phyloP scores from a whole-genome alignment of 805 yeast species.

The Candida fluviatilis region DNA sequence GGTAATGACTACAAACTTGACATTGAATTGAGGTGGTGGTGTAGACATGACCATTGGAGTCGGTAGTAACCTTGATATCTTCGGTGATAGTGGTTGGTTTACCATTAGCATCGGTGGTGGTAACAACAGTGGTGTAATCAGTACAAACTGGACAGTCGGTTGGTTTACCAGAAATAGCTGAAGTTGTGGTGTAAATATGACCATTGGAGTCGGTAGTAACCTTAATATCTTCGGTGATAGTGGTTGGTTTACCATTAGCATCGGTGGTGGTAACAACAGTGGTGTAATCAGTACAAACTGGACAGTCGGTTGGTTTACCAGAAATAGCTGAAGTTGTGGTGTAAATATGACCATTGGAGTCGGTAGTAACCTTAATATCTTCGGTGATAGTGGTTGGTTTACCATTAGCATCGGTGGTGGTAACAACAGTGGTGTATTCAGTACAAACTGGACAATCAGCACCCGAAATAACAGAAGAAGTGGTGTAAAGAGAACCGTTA shows the following conservation, averaged over 20 bases:
- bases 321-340: constrained; percentile 10
- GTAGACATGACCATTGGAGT: constrained; percentile 8
- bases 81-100: constrained; percentile 2
- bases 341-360: constrained; percentile 12
- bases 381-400: constrained; percentile 1
- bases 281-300: constrained; percentile 10
- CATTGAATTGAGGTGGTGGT: constrained; percentile 8
- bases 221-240: constrained; percentile 10
- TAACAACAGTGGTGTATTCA: not conserved
- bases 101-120: constrained; percentile 8
- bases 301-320: constrained; percentile 3
- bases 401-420: constrained; percentile 8
- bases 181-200: constrained; percentile 8
- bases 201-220: constrained; percentile 10
- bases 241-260: constrained; percentile 7
- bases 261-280: constrained; percentile 7
- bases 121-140: not conserved
- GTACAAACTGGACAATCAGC: constrained; percentile 3
- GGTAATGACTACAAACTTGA: constrained; percentile 1
- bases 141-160: constrained; percentile 2
- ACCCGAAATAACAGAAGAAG: constrained; percentile 9
- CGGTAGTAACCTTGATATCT: constrained; percentile 16
- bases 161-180: not conserved
- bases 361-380: constrained; percentile 10
- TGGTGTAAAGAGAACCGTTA: constrained; percentile 8